Percentiles rank a stretch among this genome's conserved stretches.
Conservation (phyloP, 305 asterid species). For the Fraxinus dipetala region DNA sequence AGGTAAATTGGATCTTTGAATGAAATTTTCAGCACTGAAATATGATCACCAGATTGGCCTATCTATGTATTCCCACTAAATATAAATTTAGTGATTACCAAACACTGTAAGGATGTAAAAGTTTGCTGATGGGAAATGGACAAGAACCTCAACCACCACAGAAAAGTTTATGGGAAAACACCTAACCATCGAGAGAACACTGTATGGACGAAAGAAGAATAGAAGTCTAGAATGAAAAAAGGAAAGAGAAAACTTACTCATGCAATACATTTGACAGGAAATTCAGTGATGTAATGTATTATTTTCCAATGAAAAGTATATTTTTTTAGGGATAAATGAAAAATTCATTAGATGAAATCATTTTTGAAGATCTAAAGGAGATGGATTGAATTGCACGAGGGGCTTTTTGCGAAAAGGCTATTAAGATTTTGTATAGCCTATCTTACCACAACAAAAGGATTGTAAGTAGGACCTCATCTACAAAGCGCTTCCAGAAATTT, state of each 20-base stretch:
- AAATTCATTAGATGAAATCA: neutral
- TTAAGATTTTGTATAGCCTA: too few relatives aligned
- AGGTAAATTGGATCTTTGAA: conserved; percentile 44
- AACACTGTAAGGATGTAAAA: neutral
- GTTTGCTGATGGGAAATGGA: conserved; percentile 22
- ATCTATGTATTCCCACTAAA: neutral
- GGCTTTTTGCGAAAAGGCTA: too few relatives aligned
- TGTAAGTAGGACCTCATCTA: too few relatives aligned
- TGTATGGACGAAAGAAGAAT: neutral
- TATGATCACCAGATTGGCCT: neutral
- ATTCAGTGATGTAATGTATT: neutral
- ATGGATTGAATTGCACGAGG: too few relatives aligned
- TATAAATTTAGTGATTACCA: neutral
- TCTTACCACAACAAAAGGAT: too few relatives aligned
- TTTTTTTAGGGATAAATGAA: neutral
- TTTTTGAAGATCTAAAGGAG: too few relatives aligned
- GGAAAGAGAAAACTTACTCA: neutral
- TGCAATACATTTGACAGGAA: neutral
- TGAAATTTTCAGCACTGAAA: neutral
- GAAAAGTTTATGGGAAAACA: conserved; percentile 14
- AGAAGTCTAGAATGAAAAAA: neutral
- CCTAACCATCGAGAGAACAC: neutral
- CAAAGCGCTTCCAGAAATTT: neutral
- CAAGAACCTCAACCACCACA: conserved; percentile 1
- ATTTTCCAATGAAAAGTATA: neutral